Evolutionary conservation across 2,329 filamentous ascomycete species (phyloP).

Genomic region (Ceratocystis colombiana): DNA sequence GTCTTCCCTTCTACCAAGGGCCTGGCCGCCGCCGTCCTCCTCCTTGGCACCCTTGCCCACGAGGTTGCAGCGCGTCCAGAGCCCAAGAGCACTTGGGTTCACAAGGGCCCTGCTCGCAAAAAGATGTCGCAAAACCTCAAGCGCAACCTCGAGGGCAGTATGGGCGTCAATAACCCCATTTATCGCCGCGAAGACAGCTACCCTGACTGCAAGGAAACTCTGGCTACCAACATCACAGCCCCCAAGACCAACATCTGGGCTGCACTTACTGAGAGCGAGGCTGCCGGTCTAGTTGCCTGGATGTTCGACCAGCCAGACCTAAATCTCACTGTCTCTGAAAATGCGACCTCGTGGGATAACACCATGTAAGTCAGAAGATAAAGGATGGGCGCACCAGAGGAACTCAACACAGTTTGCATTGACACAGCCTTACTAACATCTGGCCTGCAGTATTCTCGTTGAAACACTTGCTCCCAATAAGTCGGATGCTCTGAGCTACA

Average conservation of each 20-base stretch:
- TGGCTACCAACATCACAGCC: slow-evolving; percentile 29
- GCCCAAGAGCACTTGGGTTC: slow-evolving; percentile 24
- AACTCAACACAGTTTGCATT: neutral
- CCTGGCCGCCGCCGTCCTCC: slow-evolving; percentile 12
- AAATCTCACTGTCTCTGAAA: slow-evolving; percentile 37
- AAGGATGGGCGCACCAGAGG: neutral
- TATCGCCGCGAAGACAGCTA: slow-evolving; percentile 11
- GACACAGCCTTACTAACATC: neutral
- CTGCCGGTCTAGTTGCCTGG: slow-evolving; percentile 38
- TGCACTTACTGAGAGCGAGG: slow-evolving; percentile 34
- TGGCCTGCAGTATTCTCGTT: slow-evolving; percentile 28
- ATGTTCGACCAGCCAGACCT: slow-evolving; percentile 37
- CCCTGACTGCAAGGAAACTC: slow-evolving; percentile 23
- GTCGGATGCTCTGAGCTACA: slow-evolving; percentile 37
- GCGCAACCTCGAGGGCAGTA: slow-evolving; percentile 18
- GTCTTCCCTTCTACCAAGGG: slow-evolving; percentile 9
- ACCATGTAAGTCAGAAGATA: slow-evolving; percentile 30
- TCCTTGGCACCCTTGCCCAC: slow-evolving; percentile 18
- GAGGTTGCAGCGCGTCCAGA: slow-evolving; percentile 16
- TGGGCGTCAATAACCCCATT: slow-evolving; percentile 8
- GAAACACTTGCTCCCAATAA: slow-evolving; percentile 43
- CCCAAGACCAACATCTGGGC: slow-evolving; percentile 37
- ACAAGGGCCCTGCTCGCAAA: slow-evolving; percentile 22
- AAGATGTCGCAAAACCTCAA: slow-evolving; percentile 24
- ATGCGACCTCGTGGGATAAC: slow-evolving; percentile 37